phyloP scores from a whole-genome alignment of 1,284 basidiomycete genomes.

The Rhodotorula sp. region DNA sequence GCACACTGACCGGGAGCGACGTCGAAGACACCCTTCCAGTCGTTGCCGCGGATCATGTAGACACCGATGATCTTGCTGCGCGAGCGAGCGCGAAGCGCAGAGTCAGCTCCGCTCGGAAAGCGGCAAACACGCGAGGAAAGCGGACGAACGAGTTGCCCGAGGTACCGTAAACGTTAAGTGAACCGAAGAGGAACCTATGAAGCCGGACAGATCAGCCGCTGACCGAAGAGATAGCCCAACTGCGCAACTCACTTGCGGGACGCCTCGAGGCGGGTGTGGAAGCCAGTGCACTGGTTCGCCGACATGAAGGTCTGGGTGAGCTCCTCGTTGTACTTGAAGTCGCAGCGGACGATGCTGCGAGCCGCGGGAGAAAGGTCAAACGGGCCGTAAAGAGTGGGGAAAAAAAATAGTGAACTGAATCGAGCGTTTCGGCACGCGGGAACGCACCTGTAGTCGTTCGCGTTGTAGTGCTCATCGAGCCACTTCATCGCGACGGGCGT shows the following conservation, averaged over 20 bases:
- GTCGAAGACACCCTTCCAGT: conserved; percentile 66
- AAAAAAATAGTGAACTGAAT: too few relatives aligned
- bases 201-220: too few relatives aligned
- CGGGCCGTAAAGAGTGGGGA: too few relatives aligned
- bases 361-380: not conserved
- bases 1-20: conserved; percentile 58
- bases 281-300: conserved; percentile 74
- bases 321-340: conserved; percentile 79
- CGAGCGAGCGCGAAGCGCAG: not conserved
- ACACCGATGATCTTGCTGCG: conserved; percentile 56
- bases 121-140: not conserved
- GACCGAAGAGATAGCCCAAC: conserved; percentile 51
- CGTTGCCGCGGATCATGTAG: conserved; percentile 73
- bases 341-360: not conserved
- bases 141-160: conserved; percentile 61
- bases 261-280: conserved; percentile 93
- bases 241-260: conserved; percentile 62
- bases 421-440: too few relatives aligned
- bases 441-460: conserved; percentile 61
- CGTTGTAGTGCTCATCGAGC: conserved; percentile 59
- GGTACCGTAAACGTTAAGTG: conserved; percentile 82
- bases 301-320: conserved; percentile 91
- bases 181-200: conserved; percentile 70
- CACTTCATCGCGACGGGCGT: conserved; percentile 56
- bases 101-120: not conserved